These are phyloP conservation scores for Thelonectria rubi DNA, from an alignment of 2,329 filamentous ascomycete genomes.

Conservation along the genomic window DNA sequence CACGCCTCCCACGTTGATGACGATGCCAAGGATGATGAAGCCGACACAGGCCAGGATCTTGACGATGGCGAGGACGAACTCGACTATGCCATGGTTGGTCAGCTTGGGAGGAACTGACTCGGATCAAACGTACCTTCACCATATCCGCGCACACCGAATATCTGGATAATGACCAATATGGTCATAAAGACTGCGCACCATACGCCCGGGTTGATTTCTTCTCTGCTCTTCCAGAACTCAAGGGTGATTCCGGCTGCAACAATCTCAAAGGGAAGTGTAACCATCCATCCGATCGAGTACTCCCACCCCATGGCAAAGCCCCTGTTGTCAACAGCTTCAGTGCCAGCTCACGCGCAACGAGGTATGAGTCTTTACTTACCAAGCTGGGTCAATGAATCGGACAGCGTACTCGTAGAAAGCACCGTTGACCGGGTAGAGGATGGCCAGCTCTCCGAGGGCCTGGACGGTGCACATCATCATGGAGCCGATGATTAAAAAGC, in stretches of 20 bases:
- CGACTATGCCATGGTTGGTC: slow-evolving; percentile 56
- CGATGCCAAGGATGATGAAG: slow-evolving; percentile 79
- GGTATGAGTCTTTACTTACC: too few relatives aligned
- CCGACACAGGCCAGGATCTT: slow-evolving; percentile 76
- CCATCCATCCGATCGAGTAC: slow-evolving; percentile 89
- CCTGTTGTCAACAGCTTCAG: slow-evolving; percentile 71
- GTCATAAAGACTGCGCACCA: slow-evolving; percentile 86
- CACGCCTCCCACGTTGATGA: slow-evolving; percentile 85
- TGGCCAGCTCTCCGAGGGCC: slow-evolving; percentile 89
- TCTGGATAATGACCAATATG: slow-evolving; percentile 80
- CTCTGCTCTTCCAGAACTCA: slow-evolving; percentile 72
- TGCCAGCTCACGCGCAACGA: too few relatives aligned
- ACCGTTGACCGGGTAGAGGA: slow-evolving; percentile 88
- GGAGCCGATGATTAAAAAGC: slow-evolving; percentile 69
- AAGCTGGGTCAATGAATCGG: slow-evolving; percentile 75
- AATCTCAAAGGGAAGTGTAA: slow-evolving; percentile 84
- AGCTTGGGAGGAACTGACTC: too few relatives aligned
- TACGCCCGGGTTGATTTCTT: slow-evolving; percentile 66
- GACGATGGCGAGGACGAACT: slow-evolving; percentile 86
- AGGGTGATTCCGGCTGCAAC: slow-evolving; percentile 88
- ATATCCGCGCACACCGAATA: slow-evolving; percentile 88
- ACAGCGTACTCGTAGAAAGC: slow-evolving; percentile 94
- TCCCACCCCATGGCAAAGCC: slow-evolving; percentile 97
- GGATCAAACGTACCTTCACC: slow-evolving; percentile 63
- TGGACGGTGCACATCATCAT: slow-evolving; percentile 95